Evolutionary conservation across 495 filamentous ascomycete species (phyloP), one percentile per base, ranked within the genome.

Genomic region (Annulohypoxylon nitens): DNA sequence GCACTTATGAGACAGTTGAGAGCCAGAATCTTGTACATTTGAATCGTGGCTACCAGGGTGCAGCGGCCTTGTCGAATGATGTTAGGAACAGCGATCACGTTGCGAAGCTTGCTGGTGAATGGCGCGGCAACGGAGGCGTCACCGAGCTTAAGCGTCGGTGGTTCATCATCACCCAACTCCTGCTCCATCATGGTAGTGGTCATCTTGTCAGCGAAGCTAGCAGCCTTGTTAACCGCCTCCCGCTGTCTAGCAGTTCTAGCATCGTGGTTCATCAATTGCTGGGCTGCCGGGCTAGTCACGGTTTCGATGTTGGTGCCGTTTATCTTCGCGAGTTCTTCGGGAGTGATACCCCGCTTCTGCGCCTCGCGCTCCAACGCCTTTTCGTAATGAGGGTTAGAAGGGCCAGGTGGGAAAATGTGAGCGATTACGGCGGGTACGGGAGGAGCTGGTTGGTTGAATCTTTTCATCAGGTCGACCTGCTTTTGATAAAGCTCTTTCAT

Each of bases 21-120:
- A 20, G 96, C 96, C 61, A 99, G 88, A 76, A 99, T 99, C 86
- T 99, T 99, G 88, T 98, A 99, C 96, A 99, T 99, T 83, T 99
- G 96, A 71, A 99, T 98, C 3, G 97, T 98, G 4, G 96, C 95
- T 54, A 99, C 97, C 10, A 99, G 86, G 1, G 96, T 98, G 81
- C 96, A 99, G 66, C 96, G 91, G 58, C 96, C 96, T 82, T 99
- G 96, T 68, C 96, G 92, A 73, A 99, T 93, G 75, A 99, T 99
- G 84, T 99, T 98, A 16, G 96, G 94, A 70, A 99, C 95, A 48
- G 96, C 96, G 73, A 99, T 88, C 58, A 99, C 96, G 76, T 98
- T 97, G 64, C 94, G 93, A 30, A 99, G 87, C 81, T 99, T 99
- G 82, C 93, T 97, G 0, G 96, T 99, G 79, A 99, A 99, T 0